Evolutionary conservation across 768 basidiomycete species (phyloP).

Genomic region (Termitomyces sp.): DNA sequence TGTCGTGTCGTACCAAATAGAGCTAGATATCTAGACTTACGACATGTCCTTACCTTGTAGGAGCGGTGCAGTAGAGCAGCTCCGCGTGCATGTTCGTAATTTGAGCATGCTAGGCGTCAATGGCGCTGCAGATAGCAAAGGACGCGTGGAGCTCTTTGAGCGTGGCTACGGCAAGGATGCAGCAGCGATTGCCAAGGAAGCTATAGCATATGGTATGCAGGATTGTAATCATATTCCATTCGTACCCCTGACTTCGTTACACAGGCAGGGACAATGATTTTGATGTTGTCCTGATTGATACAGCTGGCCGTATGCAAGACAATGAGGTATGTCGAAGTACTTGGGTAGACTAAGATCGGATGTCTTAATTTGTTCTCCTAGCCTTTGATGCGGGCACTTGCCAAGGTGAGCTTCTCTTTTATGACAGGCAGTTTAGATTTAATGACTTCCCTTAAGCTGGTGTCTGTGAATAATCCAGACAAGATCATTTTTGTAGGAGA

Average conservation of each 20-base stretch:
- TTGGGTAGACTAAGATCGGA: neutral
- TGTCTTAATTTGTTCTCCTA: constrained; percentile 24
- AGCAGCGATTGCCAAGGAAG: constrained; percentile 96
- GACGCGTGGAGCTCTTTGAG: constrained; percentile 90
- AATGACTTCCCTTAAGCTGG: constrained; percentile 51
- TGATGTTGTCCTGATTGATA: constrained; percentile 97
- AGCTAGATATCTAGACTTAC: neutral
- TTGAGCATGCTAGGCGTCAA: constrained; percentile 78
- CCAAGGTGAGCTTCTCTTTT: constrained; percentile 56
- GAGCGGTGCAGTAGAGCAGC: constrained; percentile 96
- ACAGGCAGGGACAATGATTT: constrained; percentile 86
- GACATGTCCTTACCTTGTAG: constrained; percentile 28
- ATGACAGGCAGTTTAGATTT: neutral
- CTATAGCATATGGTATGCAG: constrained; percentile 77
- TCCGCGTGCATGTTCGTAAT: constrained; percentile 95
- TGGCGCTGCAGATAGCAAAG: constrained; percentile 64
- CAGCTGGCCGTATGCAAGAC: constrained; percentile 98
- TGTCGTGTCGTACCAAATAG: neutral
- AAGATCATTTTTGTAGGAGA: constrained; percentile 99
- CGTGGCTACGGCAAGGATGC: constrained; percentile 98
- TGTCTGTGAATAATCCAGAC: constrained; percentile 91
- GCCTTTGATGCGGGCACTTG: constrained; percentile 97
- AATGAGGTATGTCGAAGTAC: constrained; percentile 67
- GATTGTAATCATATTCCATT: neutral
- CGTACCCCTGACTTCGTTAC: neutral